Percentiles rank a stretch among this genome's conserved stretches.
Evolutionary conservation across 2,329 filamentous ascomycete species (phyloP).

Genomic region (Trichophyton simii): DNA sequence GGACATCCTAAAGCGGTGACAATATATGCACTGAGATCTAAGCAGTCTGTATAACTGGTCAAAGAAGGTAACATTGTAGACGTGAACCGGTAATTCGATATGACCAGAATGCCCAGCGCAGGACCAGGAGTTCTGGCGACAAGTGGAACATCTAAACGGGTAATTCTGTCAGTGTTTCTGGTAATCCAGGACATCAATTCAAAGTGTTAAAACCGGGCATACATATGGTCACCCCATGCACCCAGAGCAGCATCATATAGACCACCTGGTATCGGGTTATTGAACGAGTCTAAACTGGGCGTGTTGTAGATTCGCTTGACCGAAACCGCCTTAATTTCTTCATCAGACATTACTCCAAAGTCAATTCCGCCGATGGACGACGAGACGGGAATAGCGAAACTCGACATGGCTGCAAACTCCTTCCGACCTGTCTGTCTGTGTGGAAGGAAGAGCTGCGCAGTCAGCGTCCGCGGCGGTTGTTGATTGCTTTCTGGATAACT

Average conservation of each 20-base stretch:
- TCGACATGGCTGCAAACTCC: slow-evolving; percentile 26
- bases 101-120: slow-evolving; percentile 93
- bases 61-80: slow-evolving; percentile 95
- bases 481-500: not conserved
- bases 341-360: slow-evolving; percentile 69
- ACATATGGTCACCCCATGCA: slow-evolving; percentile 76
- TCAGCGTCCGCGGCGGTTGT: not conserved
- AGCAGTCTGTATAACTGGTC: slow-evolving; percentile 79
- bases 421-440: not conserved
- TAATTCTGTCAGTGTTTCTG: not conserved
- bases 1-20: slow-evolving; percentile 72
- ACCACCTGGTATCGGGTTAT: slow-evolving; percentile 80
- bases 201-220: slow-evolving; percentile 25
- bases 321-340: slow-evolving; percentile 78
- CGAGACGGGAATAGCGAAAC: slow-evolving; percentile 58
- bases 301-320: slow-evolving; percentile 91
- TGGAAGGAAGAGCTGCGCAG: not conserved
- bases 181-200: not conserved
- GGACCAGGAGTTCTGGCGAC: slow-evolving; percentile 64
- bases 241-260: slow-evolving; percentile 87
- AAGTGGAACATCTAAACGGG: slow-evolving; percentile 67
- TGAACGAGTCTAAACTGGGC: slow-evolving; percentile 81
- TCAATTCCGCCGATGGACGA: slow-evolving; percentile 78
- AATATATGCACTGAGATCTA: slow-evolving; percentile 80
- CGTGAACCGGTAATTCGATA: slow-evolving; percentile 82